A percentile compares a stretch with the other conserved stretches of the same genome.
Evolutionary conservation across 441 rosid species (phyloP).

Genomic region (Pelargonium citronellum): DNA sequence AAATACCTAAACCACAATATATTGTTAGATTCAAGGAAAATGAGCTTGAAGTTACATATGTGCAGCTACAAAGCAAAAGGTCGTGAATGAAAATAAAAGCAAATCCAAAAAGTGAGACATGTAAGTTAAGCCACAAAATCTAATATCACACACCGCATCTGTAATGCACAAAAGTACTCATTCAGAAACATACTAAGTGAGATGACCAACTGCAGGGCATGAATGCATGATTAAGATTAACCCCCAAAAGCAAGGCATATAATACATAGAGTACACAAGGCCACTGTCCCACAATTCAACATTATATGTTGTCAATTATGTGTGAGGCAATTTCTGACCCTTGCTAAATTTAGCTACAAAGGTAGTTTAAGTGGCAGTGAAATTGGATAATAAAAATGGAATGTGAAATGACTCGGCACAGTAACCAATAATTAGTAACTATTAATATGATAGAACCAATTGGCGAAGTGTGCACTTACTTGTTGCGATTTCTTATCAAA

Average conservation of each 20-base stretch:
- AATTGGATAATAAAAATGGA: neutral
- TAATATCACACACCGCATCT: neutral
- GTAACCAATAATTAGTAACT: neutral
- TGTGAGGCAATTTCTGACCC: neutral
- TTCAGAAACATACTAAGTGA: neutral
- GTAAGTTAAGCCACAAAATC: neutral
- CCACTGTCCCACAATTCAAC: neutral
- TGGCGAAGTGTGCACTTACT: constrained; percentile 29
- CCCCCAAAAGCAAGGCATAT: neutral
- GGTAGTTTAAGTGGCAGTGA: neutral
- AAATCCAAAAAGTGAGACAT: neutral
- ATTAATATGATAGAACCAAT: neutral
- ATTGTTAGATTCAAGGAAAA: constrained; percentile 14
- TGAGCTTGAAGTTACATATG: neutral
- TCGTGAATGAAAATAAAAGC: neutral
- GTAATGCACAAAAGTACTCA: neutral
- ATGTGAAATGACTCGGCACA: constrained; percentile 1
- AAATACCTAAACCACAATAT: constrained; percentile 40
- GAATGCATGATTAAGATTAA: neutral
- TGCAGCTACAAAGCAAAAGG: neutral
- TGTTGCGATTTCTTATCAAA: constrained; percentile 39
- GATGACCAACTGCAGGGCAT: neutral
- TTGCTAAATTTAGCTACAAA: neutral
- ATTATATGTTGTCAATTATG: neutral
- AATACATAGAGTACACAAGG: neutral